Base-by-base conservation (phyloP, 345 rosid species). In the Alliaria petiolata region DNA sequence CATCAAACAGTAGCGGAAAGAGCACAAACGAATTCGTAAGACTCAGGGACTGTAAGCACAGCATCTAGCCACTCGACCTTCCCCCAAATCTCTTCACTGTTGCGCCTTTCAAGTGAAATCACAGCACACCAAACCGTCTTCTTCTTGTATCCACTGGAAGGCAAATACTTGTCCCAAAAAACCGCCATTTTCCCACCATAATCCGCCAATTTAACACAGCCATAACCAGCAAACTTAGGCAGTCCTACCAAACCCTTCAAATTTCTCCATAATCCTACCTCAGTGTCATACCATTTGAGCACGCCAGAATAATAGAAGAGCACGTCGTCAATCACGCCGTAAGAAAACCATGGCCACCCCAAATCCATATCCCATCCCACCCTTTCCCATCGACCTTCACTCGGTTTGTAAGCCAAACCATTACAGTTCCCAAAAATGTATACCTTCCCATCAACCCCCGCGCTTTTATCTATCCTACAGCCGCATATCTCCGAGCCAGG, bases 171-270 rank as follows among this genome's bases (percentile, higher is more conserved):
- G 53, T 89, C 92, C 95, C 95, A 91, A 56, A 85, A 83, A 71
- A 89, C 93, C 71, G 76, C 58, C 83, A 89, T 71, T 51, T 88
- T 91, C 39, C 92, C 97, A 1, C 92, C 92, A 26, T 50, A 51
- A 25, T 50, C 47, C 14, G 19, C 70, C 44, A 65, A 34, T 5
- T 50, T 49, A 22, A 84, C 71, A 83, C 81, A 36, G 8, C 17
- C 81, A 90, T 88, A 80, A 0, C 90, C 81, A 0, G 87, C 88
- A 64, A 86, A 88, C 84, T 57, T 78, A 0, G 89, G 87, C 63
- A 91, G 61, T 3, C 77, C 80, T 22, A 74, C 86, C 35, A 84
- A 68, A 5, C 89, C 89, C 67, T 71, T 82, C 58, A 86, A 44
- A 56, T 82, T 83, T 81, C 72, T 83, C 95, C 91, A 91, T 25